Conservation (phyloP, 225 moss, liverwort and hornwort species). For the Ulota crispa region DNA sequence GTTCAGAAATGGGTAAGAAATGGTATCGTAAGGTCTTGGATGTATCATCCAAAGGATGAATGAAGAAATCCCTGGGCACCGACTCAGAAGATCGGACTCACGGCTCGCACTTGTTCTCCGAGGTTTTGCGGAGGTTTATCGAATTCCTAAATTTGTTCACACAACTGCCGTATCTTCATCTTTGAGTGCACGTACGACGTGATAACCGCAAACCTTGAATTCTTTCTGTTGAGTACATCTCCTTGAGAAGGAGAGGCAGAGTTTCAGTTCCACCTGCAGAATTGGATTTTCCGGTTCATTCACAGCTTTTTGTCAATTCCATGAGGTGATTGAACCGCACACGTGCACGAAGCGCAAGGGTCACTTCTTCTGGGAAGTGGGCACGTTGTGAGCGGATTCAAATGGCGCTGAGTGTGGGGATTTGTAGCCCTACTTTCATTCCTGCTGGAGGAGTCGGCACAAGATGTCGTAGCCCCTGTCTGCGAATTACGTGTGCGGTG, state of each 20-base stretch:
- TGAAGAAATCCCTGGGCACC: neutral
- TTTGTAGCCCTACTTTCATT: conserved; percentile 22
- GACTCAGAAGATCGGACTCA: neutral
- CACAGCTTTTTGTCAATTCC: neutral
- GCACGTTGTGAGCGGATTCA: neutral
- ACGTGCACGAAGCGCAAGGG: neutral
- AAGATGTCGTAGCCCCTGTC: neutral
- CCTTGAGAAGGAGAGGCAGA: neutral
- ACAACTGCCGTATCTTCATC: neutral
- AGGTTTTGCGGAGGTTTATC: neutral
- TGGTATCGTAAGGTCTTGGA: neutral
- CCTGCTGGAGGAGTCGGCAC: neutral
- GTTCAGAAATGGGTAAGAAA: neutral
- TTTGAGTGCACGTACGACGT: neutral
- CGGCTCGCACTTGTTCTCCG: neutral
- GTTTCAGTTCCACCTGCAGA: neutral
- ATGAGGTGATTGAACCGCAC: neutral
- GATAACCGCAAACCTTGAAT: neutral
- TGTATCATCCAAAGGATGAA: neutral
- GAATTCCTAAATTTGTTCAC: neutral
- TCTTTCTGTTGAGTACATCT: neutral
- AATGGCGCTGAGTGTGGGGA: conserved; percentile 38
- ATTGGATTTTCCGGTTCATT: neutral
- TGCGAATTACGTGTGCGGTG: conserved; percentile 33
- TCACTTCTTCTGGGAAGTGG: neutral